Percentiles rank a stretch among this genome's conserved stretches.
phyloP scores from a whole-genome alignment of 2,329 filamentous ascomycete species.

The Aquanectria penicillioides region DNA sequence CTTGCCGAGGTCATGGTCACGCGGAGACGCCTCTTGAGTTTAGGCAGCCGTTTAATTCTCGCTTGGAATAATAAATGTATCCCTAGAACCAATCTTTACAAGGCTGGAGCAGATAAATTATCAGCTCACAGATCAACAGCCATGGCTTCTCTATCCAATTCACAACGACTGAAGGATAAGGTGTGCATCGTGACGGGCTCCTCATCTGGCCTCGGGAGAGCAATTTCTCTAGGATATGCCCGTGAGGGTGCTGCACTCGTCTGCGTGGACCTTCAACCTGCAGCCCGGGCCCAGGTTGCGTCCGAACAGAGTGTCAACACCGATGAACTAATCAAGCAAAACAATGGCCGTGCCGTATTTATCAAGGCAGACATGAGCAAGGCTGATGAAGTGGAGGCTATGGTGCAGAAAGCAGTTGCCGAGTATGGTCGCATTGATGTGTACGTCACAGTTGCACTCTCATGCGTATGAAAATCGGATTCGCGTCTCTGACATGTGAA shows the following conservation, averaged over 20 bases:
- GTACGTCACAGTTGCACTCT: constrained; percentile 41
- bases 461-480: constrained; percentile 37
- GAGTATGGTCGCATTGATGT: constrained; percentile 37
- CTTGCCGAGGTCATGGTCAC: constrained; percentile 14
- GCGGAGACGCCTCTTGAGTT: neutral
- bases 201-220: constrained; percentile 57
- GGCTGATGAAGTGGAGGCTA: constrained; percentile 46
- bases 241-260: constrained; percentile 53
- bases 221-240: constrained; percentile 56
- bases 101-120: neutral
- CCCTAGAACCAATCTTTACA: neutral
- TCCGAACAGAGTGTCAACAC: constrained; percentile 42
- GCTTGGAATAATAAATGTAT: neutral
- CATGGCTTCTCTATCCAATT: neutral
- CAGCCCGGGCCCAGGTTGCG: constrained; percentile 38
- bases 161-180: constrained; percentile 27
- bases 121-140: neutral
- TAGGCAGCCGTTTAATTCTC: neutral
- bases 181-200: constrained; percentile 57
- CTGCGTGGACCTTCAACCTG: constrained; percentile 51
- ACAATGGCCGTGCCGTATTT: constrained; percentile 52
- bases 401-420: constrained; percentile 43
- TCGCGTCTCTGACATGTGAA: neutral
- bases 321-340: constrained; percentile 46
- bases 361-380: constrained; percentile 55